Evolutionary conservation across 768 basidiomycete species (phyloP), one percentile per base, ranked within the genome.

Genomic region (Clitopilus hobsonii): DNA sequence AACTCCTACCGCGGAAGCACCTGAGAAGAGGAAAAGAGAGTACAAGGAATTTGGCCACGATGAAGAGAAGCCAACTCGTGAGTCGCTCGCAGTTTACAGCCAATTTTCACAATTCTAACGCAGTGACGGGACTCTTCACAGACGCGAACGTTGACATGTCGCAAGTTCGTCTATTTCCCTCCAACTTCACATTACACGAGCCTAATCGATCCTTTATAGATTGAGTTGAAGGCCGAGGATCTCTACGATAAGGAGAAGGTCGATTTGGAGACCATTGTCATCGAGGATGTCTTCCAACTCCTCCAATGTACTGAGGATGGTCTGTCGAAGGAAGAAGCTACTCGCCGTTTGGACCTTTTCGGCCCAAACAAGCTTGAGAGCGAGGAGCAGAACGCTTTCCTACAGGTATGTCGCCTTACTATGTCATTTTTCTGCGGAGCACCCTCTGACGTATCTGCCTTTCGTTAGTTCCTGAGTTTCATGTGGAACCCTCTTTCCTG

Each of bases 401-500:
- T 98, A 27, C 94, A 94, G 80, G 89, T 86, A 66, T 18, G 68
- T 64, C 24, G 25, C 28, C 54, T 25, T 56, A 6, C n/a, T 32
- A 22, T 55, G 32, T 49, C 6, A 41, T 20, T 27, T 22, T 20
- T 51, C 53, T 53, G 20, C n/a, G 41, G 49, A 28, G 26, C 26
- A 10, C 26, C 30, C n/a, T 53, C 51, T 26, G 49, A 49, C 30
- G 4, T 51, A 45, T 58, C 53, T 55, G 5, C n/a, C 38, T 53
- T 1, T 47, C 28, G 41, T 47, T 38, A 91, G 90, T 94, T 95
- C 73, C 75, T 94, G 62, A 86, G 86, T 69, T 98, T 98, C 83
- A 98, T 98, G 96, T 98, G 96, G 96, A 98, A 98, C 76, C 96
- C 96, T 41, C 79, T 98, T 11, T 98, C 96, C 28, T 98, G 96